Base-by-base conservation (phyloP, 768 basidiomycete species). In the Naganishia vishniacii region DNA sequence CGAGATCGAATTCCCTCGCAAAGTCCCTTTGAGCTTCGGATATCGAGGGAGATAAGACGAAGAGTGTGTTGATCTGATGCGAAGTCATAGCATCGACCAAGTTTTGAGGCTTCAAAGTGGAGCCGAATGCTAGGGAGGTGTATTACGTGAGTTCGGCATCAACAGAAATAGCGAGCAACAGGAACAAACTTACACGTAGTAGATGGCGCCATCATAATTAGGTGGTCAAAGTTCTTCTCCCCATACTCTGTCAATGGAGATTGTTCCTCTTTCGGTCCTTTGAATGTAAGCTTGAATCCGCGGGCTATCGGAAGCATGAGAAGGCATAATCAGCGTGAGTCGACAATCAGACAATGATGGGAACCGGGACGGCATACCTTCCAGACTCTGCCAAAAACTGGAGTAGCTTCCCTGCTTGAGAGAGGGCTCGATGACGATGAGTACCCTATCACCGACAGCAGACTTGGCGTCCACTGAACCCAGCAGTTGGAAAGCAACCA, bases 1-100 rank as follows among this genome's bases (percentile, higher is more conserved):
- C 84, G 62, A 98, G 82, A 40, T 88, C 88, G 81, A 98, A 98
- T 80, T 99, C 95, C 51, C 89, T 77, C 0, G 91, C 89, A 61
- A 94, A 93, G 80, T 44, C 88, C 80, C 2, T 85, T 86, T 78
- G 87, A 83, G 79, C 83, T 86, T 69, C 79, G 8, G 77, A 70
- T 42, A 79, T 59, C 25, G 63, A 42, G 13, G 87, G 80, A 1
- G 89, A 87, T 65, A 94, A 83, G 2, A 87, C 84, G 69, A 95
- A 79, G 68, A 99, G 83, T 62, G 98, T 80, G 80, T 97, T 95
- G 61, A 88, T 85, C 16, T 71, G 67, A 37, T 67, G 62, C 66
- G 84, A 81, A 65, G 82, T 82, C 28, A 84, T 74, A 25, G 73
- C 68, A 29, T 68, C 59, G 47, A 72, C 28, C 44, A 77, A 80